Conservation (phyloP, 768 basidiomycete genomes). For the Macrocybe gigantea region DNA sequence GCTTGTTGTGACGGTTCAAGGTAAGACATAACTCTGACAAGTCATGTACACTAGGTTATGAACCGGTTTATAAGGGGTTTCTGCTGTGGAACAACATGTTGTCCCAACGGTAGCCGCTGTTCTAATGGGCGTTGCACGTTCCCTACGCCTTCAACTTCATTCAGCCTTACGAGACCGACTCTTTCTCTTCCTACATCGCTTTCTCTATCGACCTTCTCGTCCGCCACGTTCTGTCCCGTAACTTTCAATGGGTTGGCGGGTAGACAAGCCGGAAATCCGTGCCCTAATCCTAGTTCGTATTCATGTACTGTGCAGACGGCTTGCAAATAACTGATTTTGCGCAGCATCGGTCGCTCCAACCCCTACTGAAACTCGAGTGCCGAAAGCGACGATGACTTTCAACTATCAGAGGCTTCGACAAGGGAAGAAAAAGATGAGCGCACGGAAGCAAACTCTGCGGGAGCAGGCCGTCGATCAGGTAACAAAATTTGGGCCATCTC, state of each 20-base stretch:
- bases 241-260: not conserved
- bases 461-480: not conserved
- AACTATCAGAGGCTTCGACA: not conserved
- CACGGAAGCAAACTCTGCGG: not conserved
- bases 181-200: not conserved
- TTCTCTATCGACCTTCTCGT: not conserved
- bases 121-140: not conserved
- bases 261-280: not conserved
- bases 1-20: slow-evolving; percentile 1
- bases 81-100: slow-evolving; percentile 1
- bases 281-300: not conserved
- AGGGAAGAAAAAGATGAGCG: not conserved
- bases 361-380: not conserved
- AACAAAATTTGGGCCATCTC: not conserved
- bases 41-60: not conserved
- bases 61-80: not conserved
- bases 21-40: not conserved
- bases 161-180: not conserved
- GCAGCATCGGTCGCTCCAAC: not conserved
- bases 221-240: not conserved
- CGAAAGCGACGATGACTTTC: not conserved
- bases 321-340: no score
- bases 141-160: not conserved
- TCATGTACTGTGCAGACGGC: no score
- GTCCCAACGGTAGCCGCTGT: not conserved